Conservation (phyloP, 805 yeast species). For the Kodamaea lidongshanica region DNA sequence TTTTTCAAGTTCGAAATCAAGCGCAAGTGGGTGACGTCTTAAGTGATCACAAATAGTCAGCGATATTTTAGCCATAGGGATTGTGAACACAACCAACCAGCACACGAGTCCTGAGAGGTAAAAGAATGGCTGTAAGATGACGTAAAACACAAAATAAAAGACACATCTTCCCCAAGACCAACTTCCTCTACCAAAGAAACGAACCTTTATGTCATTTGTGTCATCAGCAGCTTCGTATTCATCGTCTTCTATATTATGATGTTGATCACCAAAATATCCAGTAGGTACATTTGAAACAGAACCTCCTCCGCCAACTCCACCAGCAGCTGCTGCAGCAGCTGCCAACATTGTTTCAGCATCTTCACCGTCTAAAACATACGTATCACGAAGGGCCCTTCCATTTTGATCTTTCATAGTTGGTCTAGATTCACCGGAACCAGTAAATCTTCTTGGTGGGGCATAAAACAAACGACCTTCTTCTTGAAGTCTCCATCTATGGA, state of each 20-base stretch:
- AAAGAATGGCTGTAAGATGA: conserved; percentile 63
- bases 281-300: no score
- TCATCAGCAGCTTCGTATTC: conserved; percentile 17
- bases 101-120: conserved; percentile 49
- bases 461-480: conserved; percentile 77
- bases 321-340: conserved; percentile 2
- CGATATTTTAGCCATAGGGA: conserved; percentile 86
- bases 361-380: conserved; percentile 26
- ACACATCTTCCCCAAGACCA: conserved; percentile 83
- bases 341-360: conserved; percentile 2
- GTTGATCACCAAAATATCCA: no score
- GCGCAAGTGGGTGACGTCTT: conserved; percentile 84
- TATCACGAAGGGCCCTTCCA: conserved; percentile 35
- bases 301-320: no score
- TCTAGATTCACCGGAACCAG: conserved; percentile 25
- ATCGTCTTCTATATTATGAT: conserved; percentile 9
- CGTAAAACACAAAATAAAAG: conserved; percentile 67
- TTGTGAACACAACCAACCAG: conserved; percentile 83
- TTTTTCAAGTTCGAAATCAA: conserved; percentile 62
- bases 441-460: conserved; percentile 52
- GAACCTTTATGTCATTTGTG: conserved; percentile 33
- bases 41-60: conserved; percentile 65
- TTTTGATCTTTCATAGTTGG: conserved; percentile 39
- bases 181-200: conserved; percentile 85
- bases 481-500: conserved; percentile 77